Evolutionary conservation across 2,329 filamentous ascomycete genomes (phyloP), one percentile per base, ranked within the genome.

Genomic region (Fusarium buxicola): DNA sequence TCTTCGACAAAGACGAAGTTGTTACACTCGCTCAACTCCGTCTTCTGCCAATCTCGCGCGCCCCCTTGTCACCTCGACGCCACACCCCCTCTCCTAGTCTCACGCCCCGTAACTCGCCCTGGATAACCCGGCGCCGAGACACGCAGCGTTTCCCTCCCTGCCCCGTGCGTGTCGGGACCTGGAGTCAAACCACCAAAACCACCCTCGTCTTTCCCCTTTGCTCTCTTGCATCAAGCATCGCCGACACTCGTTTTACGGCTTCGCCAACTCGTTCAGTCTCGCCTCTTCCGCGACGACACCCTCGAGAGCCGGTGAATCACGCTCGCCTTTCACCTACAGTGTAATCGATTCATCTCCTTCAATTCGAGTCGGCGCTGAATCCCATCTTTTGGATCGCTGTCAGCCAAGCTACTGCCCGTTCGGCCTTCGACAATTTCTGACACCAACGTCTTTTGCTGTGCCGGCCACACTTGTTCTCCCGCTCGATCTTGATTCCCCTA

Each of bases 91-190:
- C 36, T 27, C 30, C 31, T 24, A n/a, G n/a, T n/a, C 13, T 41
- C 63, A 49, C 49, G 46, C 50, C 63, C 51, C 36, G 28, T 28
- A 56, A 47, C 46, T 62, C 55, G 63, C 60, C 58, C 49, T 65
- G 67, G 66, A 70, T 65, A 70, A 67, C 55, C 63, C 63, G 60
- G 65, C 63, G 46, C 68, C 61, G 68, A 70, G 68, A 70, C 68
- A 65, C 38, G 31, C 58, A 64, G 61, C 41, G 68, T 69, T 69
- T 68, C 61, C 63, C 52, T 62, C 56, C 64, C 58, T 61, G 47
- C 55, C 58, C 51, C 52, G 38, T 65, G 52, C 53, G 48, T 51
- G 48, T 51, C 58, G 40, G 43, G 54, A 58, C 51, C n/a, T n/a
- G n/a, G n/a, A n/a, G n/a, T 65, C 64, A 67, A 65, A 67, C 57